Conservation (phyloP, 768 basidiomycete species). For the Pisolithus tinctorius region DNA sequence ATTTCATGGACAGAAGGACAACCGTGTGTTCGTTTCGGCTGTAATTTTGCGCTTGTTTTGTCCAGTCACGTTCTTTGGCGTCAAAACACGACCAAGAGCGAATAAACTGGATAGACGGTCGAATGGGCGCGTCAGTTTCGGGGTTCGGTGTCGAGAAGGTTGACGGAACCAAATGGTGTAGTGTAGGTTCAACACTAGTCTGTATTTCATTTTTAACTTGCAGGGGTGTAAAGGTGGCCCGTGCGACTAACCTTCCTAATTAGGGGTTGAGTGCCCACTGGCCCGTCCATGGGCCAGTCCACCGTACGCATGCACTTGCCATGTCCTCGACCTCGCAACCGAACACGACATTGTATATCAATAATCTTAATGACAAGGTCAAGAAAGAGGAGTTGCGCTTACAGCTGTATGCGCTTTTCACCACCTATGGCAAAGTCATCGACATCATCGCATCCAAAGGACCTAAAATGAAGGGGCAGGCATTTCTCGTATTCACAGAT, state of each 20-base stretch:
- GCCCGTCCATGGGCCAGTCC: background rate
- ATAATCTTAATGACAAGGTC: slow-evolving; percentile 89
- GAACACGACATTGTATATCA: slow-evolving; percentile 84
- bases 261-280: background rate
- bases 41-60: slow-evolving; percentile 29
- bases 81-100: slow-evolving; percentile 22
- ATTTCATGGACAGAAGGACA: slow-evolving; percentile 23
- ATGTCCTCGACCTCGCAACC: slow-evolving; percentile 58
- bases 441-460: slow-evolving; percentile 89
- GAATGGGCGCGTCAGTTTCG: background rate
- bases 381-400: slow-evolving; percentile 83
- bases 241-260: slow-evolving; percentile 22
- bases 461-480: slow-evolving; percentile 85
- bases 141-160: background rate
- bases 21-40: slow-evolving; percentile 7
- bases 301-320: slow-evolving; percentile 8
- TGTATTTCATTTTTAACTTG: background rate
- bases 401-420: slow-evolving; percentile 85
- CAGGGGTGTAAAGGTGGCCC: background rate
- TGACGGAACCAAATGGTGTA: background rate
- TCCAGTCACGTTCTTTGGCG: slow-evolving; percentile 19
- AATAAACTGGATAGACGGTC: slow-evolving; percentile 3
- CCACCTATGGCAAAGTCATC: slow-evolving; percentile 88
- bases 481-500: slow-evolving; percentile 93
- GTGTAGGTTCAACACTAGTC: background rate